A percentile compares a stretch with the other conserved stretches of the same genome.
Evolutionary conservation across 768 basidiomycete species (phyloP).

Genomic region (Krasilnikovozyma curviuscula): DNA sequence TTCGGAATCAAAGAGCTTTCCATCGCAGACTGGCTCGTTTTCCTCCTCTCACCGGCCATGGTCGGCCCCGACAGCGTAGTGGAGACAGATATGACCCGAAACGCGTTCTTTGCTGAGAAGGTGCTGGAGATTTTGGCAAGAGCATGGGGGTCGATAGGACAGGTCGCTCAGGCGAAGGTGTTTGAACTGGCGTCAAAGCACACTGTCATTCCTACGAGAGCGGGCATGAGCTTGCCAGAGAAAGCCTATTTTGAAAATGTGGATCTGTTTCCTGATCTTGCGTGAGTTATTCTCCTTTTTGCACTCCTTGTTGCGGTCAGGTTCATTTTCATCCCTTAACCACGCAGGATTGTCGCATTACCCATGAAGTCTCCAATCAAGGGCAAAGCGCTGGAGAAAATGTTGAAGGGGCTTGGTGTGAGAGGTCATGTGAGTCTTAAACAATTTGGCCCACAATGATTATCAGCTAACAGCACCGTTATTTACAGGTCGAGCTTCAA

Average conservation of each 20-base stretch:
- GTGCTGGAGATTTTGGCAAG: slow-evolving; percentile 47
- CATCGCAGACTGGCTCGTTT: slow-evolving; percentile 52
- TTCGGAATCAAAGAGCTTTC: slow-evolving; percentile 68
- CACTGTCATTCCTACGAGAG: slow-evolving; percentile 41
- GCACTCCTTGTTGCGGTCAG: not conserved
- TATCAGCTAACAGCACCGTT: too few species aligned
- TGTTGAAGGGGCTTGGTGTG: slow-evolving; percentile 49
- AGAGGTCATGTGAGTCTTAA: slow-evolving; percentile 58
- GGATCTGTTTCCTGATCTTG: slow-evolving; percentile 72
- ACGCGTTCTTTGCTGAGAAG: slow-evolving; percentile 59
- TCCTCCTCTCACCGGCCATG: slow-evolving; percentile 38
- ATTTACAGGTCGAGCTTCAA: slow-evolving; percentile 35
- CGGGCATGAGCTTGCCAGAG: slow-evolving; percentile 50
- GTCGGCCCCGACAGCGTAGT: slow-evolving; percentile 25
- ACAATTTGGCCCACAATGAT: too few species aligned
- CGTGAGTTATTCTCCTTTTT: slow-evolving; percentile 21
- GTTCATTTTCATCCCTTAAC: not conserved
- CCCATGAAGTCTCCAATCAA: slow-evolving; percentile 47
- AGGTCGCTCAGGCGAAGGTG: slow-evolving; percentile 33
- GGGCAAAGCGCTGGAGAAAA: slow-evolving; percentile 48
- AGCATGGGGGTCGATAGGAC: slow-evolving; percentile 48
- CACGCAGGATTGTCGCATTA: slow-evolving; percentile 38
- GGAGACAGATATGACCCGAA: slow-evolving; percentile 45
- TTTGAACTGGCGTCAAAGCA: slow-evolving; percentile 31
- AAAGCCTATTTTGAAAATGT: slow-evolving; percentile 70